A percentile compares a stretch with the other conserved stretches of the same genome.
These are phyloP conservation scores for Botrytis fragariae DNA, from an alignment of 2,329 filamentous ascomycete species.

Conservation along the genomic window DNA sequence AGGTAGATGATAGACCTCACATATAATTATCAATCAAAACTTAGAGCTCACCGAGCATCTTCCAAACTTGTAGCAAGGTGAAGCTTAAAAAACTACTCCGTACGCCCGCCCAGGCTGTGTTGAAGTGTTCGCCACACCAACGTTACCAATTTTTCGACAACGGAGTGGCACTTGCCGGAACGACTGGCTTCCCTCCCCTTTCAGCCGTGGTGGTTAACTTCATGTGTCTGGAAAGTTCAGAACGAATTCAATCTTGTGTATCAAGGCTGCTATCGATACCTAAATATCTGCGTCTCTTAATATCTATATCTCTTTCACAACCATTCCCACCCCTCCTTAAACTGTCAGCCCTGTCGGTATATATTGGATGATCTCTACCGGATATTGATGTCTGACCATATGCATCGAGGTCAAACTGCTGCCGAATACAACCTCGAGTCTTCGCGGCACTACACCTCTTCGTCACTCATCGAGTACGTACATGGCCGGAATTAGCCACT, in stretches of 20 bases:
- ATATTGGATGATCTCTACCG: neutral
- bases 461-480: neutral
- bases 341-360: slow-evolving; percentile 7
- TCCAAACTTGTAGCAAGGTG: neutral
- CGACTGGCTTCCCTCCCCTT: neutral
- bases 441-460: neutral
- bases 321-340: neutral
- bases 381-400: neutral
- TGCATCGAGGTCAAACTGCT: neutral
- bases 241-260: neutral
- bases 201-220: neutral
- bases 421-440: neutral
- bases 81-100: neutral
- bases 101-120: neutral
- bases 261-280: neutral
- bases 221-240: neutral
- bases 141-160: neutral
- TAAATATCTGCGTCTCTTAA: too few relatives aligned
- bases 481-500: neutral
- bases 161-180: neutral
- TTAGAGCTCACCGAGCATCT: neutral
- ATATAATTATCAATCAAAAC: neutral
- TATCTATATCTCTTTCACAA: too few relatives aligned
- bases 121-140: neutral
- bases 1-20: neutral